Conservation (phyloP, 2,329 filamentous ascomycete genomes). For the Pezicula radicicola region DNA sequence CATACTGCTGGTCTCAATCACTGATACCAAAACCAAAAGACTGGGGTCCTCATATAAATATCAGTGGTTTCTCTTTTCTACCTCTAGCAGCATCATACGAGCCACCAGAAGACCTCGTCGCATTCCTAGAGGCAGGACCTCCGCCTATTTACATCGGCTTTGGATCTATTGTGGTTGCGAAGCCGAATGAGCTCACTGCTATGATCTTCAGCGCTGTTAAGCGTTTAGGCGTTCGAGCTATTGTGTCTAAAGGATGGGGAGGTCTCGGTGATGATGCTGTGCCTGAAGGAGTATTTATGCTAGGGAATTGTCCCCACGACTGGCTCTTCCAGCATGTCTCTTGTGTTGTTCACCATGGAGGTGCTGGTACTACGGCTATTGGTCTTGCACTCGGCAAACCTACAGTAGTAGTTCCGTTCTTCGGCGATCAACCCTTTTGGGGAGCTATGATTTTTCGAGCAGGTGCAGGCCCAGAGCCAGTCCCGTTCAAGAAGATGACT, state of each 20-base stretch:
- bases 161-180: slow-evolving; percentile 71
- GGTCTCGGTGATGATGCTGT: slow-evolving; percentile 53
- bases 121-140: slow-evolving; percentile 54
- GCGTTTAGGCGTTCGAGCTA: slow-evolving; percentile 61
- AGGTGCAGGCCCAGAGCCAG: slow-evolving; percentile 61
- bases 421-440: slow-evolving; percentile 78
- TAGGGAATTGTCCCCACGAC: slow-evolving; percentile 73
- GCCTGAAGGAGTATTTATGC: slow-evolving; percentile 66
- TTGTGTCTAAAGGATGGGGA: slow-evolving; percentile 75
- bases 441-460: slow-evolving; percentile 64
- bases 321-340: slow-evolving; percentile 69
- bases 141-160: slow-evolving; percentile 73
- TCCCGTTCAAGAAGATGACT: slow-evolving; percentile 66
- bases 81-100: slow-evolving; percentile 53
- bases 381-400: slow-evolving; percentile 68
- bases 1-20: slow-evolving; percentile 51
- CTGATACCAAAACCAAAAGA: slow-evolving; percentile 64
- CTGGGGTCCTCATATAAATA: slow-evolving; percentile 66
- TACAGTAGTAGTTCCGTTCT: slow-evolving; percentile 71
- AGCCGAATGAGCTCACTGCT: slow-evolving; percentile 63
- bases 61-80: slow-evolving; percentile 76
- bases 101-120: slow-evolving; percentile 50
- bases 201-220: slow-evolving; percentile 69
- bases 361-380: slow-evolving; percentile 72
- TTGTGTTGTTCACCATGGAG: slow-evolving; percentile 70